Evolutionary conservation across 306 rosid species (phyloP), one percentile per base, ranked within the genome.

Genomic region (Inga laurina): DNA sequence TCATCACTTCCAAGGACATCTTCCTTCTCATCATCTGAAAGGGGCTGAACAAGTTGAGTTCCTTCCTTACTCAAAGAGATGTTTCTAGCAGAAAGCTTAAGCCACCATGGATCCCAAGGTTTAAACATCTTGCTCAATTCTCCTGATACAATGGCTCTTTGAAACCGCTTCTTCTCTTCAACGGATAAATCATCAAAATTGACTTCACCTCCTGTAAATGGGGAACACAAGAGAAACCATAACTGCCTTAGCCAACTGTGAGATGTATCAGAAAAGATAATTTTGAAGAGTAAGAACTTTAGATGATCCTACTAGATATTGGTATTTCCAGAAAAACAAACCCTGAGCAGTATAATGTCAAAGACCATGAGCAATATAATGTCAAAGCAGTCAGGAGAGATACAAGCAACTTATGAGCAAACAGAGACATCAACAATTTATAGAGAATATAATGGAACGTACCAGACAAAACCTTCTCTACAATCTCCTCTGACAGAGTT

Each of bases 31-130:
- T 89, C 84, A 68, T 79, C 86, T 19, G 79, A n/a, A 56, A 88
- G 91, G 44, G 84, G 88, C 76, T 88, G 96, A 84, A 93, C 88
- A 62, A 95, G 99, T 79, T 88, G 97, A 30, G 97, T 87, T 86
- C 98, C 98, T 86, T 89, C 94, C 75, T 81, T 85, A 81, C 98
- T 87, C 72, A 95, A 93, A n/a, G 93, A 83, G 56, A 95, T 87
- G 46, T 80, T 81, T 83, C 85, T 85, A 24, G 98, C 97, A 75
- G 98, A 92, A 76, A 85, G 93, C 83, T 87, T 89, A 70, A 81
- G 79, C 99, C 99, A 95, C 99, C 99, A 96, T 6, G 98, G 97
- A 81, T 96, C 99, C 97, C 97, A 96, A 80, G 99, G 99, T 77
- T 91, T 80, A 75, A 96, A 84, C 97, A 96, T 88, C 90, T 88